A percentile compares a stretch with the other conserved stretches of the same genome.
These are phyloP conservation scores for Vachellia pachyceras DNA, from an alignment of 306 rosid species.

Conservation along the genomic window DNA sequence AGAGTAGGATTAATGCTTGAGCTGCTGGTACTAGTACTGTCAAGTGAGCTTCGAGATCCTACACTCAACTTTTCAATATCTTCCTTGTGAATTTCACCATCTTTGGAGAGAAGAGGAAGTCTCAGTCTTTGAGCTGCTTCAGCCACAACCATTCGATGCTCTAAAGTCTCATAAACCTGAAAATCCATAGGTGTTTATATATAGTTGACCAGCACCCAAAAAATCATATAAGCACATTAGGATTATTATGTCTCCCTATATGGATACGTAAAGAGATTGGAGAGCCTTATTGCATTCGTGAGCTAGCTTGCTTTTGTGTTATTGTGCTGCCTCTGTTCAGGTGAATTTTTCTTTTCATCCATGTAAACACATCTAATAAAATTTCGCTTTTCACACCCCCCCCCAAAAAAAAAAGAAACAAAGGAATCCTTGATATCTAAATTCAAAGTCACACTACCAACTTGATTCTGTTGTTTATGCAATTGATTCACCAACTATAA, in stretches of 20 bases:
- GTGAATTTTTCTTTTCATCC: no score
- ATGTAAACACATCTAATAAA: no score
- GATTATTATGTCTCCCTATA: background rate
- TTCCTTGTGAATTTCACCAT: conserved; percentile 84
- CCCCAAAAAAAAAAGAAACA: no score
- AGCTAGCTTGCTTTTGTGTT: no score
- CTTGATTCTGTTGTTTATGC: background rate
- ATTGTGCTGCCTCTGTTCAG: no score
- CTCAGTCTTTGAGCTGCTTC: conserved; percentile 95
- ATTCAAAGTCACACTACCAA: background rate
- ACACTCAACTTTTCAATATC: conserved; percentile 84
- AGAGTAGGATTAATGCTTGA: conserved; percentile 70
- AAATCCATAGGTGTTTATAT: conserved; percentile 29
- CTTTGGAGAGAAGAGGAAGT: conserved; percentile 89
- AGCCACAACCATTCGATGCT: conserved; percentile 84
- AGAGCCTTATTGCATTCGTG: no score
- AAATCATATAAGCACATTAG: background rate
- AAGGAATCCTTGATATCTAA: no score
- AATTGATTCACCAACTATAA: background rate
- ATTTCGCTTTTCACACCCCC: no score
- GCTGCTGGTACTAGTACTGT: conserved; percentile 61
- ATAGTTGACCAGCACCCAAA: conserved; percentile 28
- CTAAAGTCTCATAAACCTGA: conserved; percentile 86
- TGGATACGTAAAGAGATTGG: no score
- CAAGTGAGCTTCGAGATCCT: conserved; percentile 71